A percentile compares a stretch with the other conserved stretches of the same genome.
Conservation (phyloP, 768 basidiomycete species). For the Russula emetica region DNA sequence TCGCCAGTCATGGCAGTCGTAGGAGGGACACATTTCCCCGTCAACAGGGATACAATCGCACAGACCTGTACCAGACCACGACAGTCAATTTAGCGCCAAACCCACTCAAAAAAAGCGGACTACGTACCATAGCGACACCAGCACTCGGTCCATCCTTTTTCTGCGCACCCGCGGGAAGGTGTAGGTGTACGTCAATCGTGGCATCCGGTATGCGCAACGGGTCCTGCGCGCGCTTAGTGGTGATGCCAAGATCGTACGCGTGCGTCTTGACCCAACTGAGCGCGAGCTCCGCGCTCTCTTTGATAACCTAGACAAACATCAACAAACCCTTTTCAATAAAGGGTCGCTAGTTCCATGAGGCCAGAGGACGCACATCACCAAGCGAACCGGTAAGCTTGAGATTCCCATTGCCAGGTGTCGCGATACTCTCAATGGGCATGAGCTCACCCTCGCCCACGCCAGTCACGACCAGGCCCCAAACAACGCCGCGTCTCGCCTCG, state of each 20-base stretch:
- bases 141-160: slow-evolving; percentile 94
- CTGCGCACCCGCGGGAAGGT: slow-evolving; percentile 84
- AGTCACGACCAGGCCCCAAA: slow-evolving; percentile 84
- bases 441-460: slow-evolving; percentile 85
- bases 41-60: slow-evolving; percentile 82
- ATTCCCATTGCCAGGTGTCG: slow-evolving; percentile 68
- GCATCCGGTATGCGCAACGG: slow-evolving; percentile 65
- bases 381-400: slow-evolving; percentile 79
- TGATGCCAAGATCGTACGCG: slow-evolving; percentile 75
- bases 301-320: slow-evolving; percentile 43
- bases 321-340: too few relatives aligned
- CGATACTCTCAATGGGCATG: slow-evolving; percentile 78
- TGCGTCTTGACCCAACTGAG: slow-evolving; percentile 90
- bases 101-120: background rate
- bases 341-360: too few relatives aligned
- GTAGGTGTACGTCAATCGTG: slow-evolving; percentile 77
- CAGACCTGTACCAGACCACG: slow-evolving; percentile 48
- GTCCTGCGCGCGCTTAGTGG: slow-evolving; percentile 62
- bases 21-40: slow-evolving; percentile 66
- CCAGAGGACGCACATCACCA: slow-evolving; percentile 54
- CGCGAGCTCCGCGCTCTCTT: slow-evolving; percentile 86
- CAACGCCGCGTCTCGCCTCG: slow-evolving; percentile 69
- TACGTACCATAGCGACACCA: slow-evolving; percentile 76
- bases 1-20: slow-evolving; percentile 90
- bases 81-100: background rate